Evolutionary conservation across 352 stramenopile genomes (phyloP), one percentile per base, ranked within the genome.

Genomic region (Phytophthora sojae): DNA sequence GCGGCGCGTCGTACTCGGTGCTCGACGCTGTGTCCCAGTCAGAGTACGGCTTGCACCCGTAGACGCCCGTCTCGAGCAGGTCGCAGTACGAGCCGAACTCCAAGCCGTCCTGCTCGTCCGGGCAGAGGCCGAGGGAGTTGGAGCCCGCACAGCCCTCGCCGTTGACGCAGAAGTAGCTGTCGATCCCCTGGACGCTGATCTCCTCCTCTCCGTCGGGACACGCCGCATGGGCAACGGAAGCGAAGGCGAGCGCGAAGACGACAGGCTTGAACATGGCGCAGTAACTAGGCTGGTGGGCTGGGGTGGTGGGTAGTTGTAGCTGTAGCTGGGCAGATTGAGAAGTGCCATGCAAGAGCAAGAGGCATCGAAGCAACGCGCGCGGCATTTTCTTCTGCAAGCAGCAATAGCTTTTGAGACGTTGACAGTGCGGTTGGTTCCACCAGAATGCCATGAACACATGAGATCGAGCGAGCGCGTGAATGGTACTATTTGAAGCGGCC

Each of bases 61-160:
- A 77, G 47, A 63, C 64, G 42, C 59, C 69, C 23, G 69, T 67
- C 57, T 65, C 56, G 35, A 77, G 53, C 42, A 74, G 39, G n/a
- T 57, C 67, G 60, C 71, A 77, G 65, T 75, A 75, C 29, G 71
- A 75, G 30, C 71, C 71, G 19, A 58, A 67, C 29, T 67, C 59
- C 6, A 77, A 60, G 0, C 44, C 56, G 23, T 71, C 44, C 44
- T 69, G 61, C 14, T 37, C 39, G 0, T 51, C 25, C 1, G 71
- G 71, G 17, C 71, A 78, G 12, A 64, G 21, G 1, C 71, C 71
- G 12, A 52, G 26, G 11, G 32, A 52, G 14, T 59, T 64, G 26
- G 30, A 35, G 1, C 57, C 65, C 21, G 57, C 37, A 37, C 71
- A 77, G 49, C 57, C 42, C n/a, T 68, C 37, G n/a, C 59, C 57